These are phyloP conservation scores for Candida pini DNA, from an alignment of 805 yeast species.

Conservation along the genomic window DNA sequence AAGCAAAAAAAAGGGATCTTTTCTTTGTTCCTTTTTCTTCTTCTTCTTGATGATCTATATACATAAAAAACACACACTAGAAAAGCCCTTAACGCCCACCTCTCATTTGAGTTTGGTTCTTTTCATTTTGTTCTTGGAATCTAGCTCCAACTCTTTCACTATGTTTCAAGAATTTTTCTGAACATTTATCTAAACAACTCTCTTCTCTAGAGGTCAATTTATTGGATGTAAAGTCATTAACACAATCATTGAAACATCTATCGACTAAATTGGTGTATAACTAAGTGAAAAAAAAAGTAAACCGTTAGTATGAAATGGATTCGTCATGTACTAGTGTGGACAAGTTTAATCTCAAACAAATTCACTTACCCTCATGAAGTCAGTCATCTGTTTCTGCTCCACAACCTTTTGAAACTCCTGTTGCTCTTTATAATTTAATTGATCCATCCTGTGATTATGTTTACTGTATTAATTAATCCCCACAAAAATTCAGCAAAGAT, in stretches of 20 bases:
- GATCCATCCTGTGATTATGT: constrained; percentile 64
- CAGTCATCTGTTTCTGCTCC: constrained; percentile 97
- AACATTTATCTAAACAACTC: constrained; percentile 81
- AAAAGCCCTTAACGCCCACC: constrained; percentile 14
- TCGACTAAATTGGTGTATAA: constrained; percentile 91
- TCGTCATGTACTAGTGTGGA: no score
- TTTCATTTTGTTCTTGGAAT: constrained; percentile 92
- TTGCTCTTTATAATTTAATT: constrained; percentile 90
- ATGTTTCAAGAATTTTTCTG: constrained; percentile 96
- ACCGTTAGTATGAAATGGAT: no score
- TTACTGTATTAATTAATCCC: no score
- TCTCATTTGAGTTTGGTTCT: constrained; percentile 67
- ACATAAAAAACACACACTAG: constrained; percentile 4
- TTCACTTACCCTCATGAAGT: constrained; percentile 84
- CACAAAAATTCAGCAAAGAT: no score
- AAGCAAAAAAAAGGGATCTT: no score
- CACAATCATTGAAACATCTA: constrained; percentile 96
- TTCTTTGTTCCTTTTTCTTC: no score
- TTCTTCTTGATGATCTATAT: no score
- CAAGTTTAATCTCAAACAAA: no score
- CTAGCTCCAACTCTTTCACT: constrained; percentile 97
- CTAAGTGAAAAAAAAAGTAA: constrained; percentile 9
- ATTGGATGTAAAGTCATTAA: constrained; percentile 94
- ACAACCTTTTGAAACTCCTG: constrained; percentile 93
- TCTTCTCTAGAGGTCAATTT: constrained; percentile 81